A percentile compares a stretch with the other conserved stretches of the same genome.
These are phyloP conservation scores for Phytophthora quininea DNA, from an alignment of 352 stramenopile species.

Conservation along the genomic window DNA sequence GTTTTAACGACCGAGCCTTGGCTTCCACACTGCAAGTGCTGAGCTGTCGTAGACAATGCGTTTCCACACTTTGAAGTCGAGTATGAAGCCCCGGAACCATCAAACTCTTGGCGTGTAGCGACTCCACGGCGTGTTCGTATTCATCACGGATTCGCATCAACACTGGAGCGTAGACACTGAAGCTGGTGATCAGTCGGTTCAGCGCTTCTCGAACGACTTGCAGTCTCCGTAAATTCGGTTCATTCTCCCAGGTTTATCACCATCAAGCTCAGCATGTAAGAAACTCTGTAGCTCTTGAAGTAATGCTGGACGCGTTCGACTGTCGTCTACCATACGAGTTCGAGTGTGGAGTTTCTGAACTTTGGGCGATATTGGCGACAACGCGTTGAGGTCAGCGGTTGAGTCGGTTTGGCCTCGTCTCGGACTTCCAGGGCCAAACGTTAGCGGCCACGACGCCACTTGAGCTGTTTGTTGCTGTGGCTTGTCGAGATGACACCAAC, in stretches of 20 bases:
- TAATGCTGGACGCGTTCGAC: conserved; percentile 40
- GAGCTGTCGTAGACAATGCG: conserved; percentile 65
- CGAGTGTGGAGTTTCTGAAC: conserved; percentile 28
- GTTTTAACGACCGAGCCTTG: conserved; percentile 36
- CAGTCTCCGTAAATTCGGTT: conserved; percentile 45
- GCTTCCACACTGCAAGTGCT: conserved; percentile 50
- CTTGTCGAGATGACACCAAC: conserved; percentile 27
- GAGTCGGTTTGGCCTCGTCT: conserved; percentile 10
- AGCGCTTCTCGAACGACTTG: conserved; percentile 67
- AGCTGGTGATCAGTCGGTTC: conserved; percentile 54
- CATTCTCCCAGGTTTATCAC: neutral
- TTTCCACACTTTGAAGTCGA: conserved; percentile 62
- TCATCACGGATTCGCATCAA: conserved; percentile 67
- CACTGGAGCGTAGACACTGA: conserved; percentile 71
- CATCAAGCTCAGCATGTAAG: conserved; percentile 34
- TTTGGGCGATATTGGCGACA: conserved; percentile 35
- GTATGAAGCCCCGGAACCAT: conserved; percentile 56
- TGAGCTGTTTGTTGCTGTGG: conserved; percentile 29
- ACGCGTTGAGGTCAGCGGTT: conserved; percentile 17
- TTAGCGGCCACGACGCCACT: conserved; percentile 50
- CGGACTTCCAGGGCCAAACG: conserved; percentile 22
- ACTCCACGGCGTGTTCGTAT: conserved; percentile 54
- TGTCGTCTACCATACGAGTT: conserved; percentile 34
- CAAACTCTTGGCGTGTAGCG: conserved; percentile 40
- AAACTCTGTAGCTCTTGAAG: conserved; percentile 56